Base-by-base conservation (phyloP, 2,329 filamentous ascomycete species). In the Fusarium sp. region DNA sequence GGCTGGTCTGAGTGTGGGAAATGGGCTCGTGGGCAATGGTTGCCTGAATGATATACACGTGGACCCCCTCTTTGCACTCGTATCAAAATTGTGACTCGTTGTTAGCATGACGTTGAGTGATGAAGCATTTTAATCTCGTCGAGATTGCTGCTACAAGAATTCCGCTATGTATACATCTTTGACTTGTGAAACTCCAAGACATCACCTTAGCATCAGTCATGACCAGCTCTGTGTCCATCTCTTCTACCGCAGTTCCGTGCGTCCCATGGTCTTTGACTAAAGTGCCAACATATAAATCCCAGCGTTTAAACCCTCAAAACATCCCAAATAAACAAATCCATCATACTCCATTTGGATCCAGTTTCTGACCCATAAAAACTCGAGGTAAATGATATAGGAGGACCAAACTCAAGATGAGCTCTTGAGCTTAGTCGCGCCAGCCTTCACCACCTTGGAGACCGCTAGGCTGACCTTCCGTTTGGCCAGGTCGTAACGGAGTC, bases 401-500 rank as follows among this genome's bases (percentile, higher is more conserved):
- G 55, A 15, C 34, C 10, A 42, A 15, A 46, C 13, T 44, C 22
- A 12, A 36, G 24, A 10, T 9, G 40, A 51, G 32, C 32, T 35
- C 12, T 28, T 19, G 24, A 9, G 10, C 54, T 60, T 68, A 79
- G 50, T 79, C 77, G 24, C 75, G 72, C 81, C 81, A 83, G 58
- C 81, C 81, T 49, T 81, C 77, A 11, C 80, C 80, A n/a, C 73
- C 77, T 29, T 76, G 73, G n/a, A 83, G 73, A 4, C 77, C 80
- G 40, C 71, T 76, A 6, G 78, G 75, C 32, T 73, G 65, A 10
- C 68, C 74, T 24, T 72, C 67, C 32, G 63, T 58, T 44, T 70
- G 68, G 31, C 71, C 69, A 4, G 72, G 70, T 56, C 65, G 72
- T 13, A 72, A 64, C 56, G 57, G 74, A 71, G 59, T 80, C 35